Evolutionary conservation across 768 basidiomycete genomes (phyloP), one percentile per base, ranked within the genome.

Genomic region (Exsudoporus frostii): DNA sequence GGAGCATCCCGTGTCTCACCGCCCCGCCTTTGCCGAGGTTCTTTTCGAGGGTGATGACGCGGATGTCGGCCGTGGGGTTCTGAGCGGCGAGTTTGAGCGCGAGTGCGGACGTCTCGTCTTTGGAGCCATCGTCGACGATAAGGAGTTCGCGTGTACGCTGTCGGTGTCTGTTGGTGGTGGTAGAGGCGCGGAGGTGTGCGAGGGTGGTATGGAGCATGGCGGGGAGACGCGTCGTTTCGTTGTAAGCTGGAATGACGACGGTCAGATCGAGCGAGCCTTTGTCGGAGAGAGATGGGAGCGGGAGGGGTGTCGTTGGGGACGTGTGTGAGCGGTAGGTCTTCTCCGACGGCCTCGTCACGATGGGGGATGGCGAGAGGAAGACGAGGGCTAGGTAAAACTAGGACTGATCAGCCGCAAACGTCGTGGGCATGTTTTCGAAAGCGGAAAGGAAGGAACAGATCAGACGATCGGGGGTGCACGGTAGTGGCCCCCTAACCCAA

Each of bases 1-100:
- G 84, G 57, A 95, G 68, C 82, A 95, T 90, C 33, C 95, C 94
- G 71, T 97, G 95, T 32, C 88, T 77, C 22, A 97, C 93, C 0
- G 93, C 91, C 4, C 93, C 95, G 19, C 95, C 95, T 66, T 98
- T 98, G 1, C 94, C 94, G 17, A 88, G 72, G 65, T 98, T 98
- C 62, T 77, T 75, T 65, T 83, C 83, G 53, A 98, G 74, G 20
- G 78, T 83, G 50, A 96, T 82, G 20, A 97, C 83, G 54, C 86
- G 82, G 53, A 97, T 85, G 60, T 90, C 84, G 51, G 72, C 75
- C 15, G 74, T 67, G 3, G 78, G 62, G 60, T 88, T 76, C 54
- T 79, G 70, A 15, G 71, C 67, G 4, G 88, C 89, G 41, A 93
- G 76, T 33, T 76, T 63, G 43, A 96, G 75, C 3, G 89, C 89